phyloP scores from a whole-genome alignment of 2,329 filamentous ascomycete genomes.

The Alternaria incomplexa region DNA sequence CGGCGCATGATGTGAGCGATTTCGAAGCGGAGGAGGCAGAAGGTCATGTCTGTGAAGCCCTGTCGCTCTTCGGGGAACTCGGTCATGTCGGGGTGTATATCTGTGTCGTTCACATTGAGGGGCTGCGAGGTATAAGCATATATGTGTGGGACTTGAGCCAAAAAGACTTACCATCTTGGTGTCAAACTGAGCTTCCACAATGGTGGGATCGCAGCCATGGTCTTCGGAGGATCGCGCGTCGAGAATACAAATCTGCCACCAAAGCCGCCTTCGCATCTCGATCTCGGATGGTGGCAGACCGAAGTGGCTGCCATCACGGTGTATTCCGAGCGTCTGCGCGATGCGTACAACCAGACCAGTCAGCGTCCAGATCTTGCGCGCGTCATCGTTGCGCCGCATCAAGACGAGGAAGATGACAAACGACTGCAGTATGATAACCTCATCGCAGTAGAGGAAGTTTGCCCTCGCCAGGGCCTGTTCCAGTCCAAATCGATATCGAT shows the following conservation, averaged over 20 bases:
- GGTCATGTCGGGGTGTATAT: constrained; percentile 58
- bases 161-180: constrained; percentile 55
- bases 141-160: too few species aligned
- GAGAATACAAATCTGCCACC: constrained; percentile 66
- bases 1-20: constrained; percentile 56
- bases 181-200: constrained; percentile 65
- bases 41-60: constrained; percentile 65
- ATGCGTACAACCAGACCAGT: constrained; percentile 65
- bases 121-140: constrained; percentile 44
- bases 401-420: constrained; percentile 67
- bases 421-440: constrained; percentile 67
- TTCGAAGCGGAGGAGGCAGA: constrained; percentile 61
- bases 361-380: constrained; percentile 63
- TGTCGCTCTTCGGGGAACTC: constrained; percentile 55
- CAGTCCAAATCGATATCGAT: constrained; percentile 66
- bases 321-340: constrained; percentile 65
- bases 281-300: constrained; percentile 64
- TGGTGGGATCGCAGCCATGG: constrained; percentile 67
- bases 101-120: constrained; percentile 62
- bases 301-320: constrained; percentile 64
- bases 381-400: constrained; percentile 58
- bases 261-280: constrained; percentile 65
- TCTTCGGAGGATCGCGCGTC: constrained; percentile 68
- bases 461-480: constrained; percentile 69
- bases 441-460: constrained; percentile 67